Percentiles rank a stretch among this genome's conserved stretches.
Conservation (phyloP, 768 basidiomycete species). For the Mycena sanguinolenta region DNA sequence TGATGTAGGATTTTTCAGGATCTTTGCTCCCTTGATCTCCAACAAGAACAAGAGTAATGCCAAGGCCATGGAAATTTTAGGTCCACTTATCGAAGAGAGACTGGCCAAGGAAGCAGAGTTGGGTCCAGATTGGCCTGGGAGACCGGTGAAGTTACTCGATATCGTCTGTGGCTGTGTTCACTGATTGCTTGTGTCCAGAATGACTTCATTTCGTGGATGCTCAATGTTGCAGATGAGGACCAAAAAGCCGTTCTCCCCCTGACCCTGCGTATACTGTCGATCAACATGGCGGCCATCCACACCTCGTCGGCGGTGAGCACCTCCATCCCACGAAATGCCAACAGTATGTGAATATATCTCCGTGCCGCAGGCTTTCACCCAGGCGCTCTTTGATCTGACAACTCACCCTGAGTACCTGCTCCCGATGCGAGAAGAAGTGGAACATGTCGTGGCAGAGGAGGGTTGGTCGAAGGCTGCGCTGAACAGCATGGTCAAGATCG, state of each 20-base stretch:
- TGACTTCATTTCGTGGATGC: constrained; percentile 50
- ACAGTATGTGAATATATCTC: not conserved
- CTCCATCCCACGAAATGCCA: not conserved
- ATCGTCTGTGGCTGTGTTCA: not conserved
- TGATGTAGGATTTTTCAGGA: not conserved
- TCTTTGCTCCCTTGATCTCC: constrained; percentile 22
- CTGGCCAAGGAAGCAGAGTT: constrained; percentile 19
- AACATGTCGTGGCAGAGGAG: constrained; percentile 66
- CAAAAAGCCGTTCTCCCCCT: constrained; percentile 30
- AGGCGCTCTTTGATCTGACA: constrained; percentile 54
- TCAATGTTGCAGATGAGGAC: constrained; percentile 40
- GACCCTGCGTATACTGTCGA: constrained; percentile 40
- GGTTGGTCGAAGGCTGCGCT: constrained; percentile 60
- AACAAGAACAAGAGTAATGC: constrained; percentile 2
- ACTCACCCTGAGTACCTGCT: constrained; percentile 47
- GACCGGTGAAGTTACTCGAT: constrained; percentile 14
- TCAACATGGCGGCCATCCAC: constrained; percentile 52
- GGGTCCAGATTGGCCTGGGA: constrained; percentile 23
- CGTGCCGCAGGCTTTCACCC: constrained; percentile 47
- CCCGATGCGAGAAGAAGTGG: constrained; percentile 59
- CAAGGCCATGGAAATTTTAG: not conserved
- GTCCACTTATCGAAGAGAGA: constrained; percentile 15
- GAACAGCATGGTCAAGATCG: constrained; percentile 54
- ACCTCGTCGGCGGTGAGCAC: constrained; percentile 50
- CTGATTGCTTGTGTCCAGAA: constrained; percentile 29